These are phyloP conservation scores for Verticillium albo-atrum DNA, from an alignment of 2,329 filamentous ascomycete genomes.

Conservation along the genomic window DNA sequence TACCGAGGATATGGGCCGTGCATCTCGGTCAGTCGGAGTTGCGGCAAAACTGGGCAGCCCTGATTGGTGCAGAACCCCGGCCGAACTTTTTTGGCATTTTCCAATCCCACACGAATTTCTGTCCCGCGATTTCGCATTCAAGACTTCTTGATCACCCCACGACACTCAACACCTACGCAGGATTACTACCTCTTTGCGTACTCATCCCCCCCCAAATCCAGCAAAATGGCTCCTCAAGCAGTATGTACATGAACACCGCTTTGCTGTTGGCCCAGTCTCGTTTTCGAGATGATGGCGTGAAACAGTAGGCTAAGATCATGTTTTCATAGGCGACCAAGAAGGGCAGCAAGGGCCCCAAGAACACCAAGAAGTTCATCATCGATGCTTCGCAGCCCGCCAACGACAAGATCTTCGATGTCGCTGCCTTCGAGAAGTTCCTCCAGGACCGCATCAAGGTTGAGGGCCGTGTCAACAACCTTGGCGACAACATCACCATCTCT, in stretches of 20 bases:
- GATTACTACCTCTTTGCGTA: conserved; percentile 72
- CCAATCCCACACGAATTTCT: conserved; percentile 3
- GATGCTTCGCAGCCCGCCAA: conserved; percentile 96
- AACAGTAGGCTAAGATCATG: conserved; percentile 95
- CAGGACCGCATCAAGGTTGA: conserved; percentile 99
- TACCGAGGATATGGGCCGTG: background rate
- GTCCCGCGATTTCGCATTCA: background rate
- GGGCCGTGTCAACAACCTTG: conserved; percentile 95
- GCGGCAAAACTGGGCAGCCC: background rate
- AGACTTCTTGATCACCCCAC: background rate
- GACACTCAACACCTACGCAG: conserved; percentile 56
- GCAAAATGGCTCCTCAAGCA: conserved; percentile 79
- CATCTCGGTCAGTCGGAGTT: background rate
- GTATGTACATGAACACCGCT: conserved; percentile 83
- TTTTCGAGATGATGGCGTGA: conserved; percentile 48
- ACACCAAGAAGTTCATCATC: conserved; percentile 98
- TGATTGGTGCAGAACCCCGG: background rate
- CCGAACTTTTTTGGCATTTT: conserved; percentile 1
- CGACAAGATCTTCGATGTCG: conserved; percentile 99
- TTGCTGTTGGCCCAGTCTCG: conserved; percentile 79
- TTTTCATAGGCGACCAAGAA: conserved; percentile 52
- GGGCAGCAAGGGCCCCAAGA: conserved; percentile 63
- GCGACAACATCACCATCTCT: conserved; percentile 84
- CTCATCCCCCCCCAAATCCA: conserved; percentile 19
- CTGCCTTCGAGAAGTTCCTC: conserved; percentile 99